Evolutionary conservation across 148 eudicot genomes (phyloP).

Genomic region (Camellia japonica): DNA sequence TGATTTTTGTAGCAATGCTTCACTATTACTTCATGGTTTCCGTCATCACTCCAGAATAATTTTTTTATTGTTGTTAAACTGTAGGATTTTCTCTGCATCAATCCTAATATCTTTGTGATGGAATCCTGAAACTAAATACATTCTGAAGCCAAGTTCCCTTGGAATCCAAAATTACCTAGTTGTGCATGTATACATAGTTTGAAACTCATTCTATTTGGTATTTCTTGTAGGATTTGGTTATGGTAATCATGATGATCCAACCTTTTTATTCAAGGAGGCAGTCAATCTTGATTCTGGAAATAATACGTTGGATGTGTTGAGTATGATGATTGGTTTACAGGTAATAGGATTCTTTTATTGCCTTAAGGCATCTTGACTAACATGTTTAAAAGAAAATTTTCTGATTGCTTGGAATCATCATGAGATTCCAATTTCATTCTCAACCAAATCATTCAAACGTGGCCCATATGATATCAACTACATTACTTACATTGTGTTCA

Average conservation of each 20-base stretch:
- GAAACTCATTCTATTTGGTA: slow-evolving; percentile 7
- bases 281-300: slow-evolving; percentile 35
- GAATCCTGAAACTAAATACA: slow-evolving; percentile 1
- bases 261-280: slow-evolving; percentile 32
- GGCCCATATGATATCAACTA: no score
- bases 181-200: slow-evolving; percentile 1
- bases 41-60: neutral
- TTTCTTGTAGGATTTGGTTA: slow-evolving; percentile 37
- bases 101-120: neutral
- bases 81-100: neutral
- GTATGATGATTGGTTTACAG: slow-evolving; percentile 56
- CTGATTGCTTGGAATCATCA: no score
- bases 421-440: no score
- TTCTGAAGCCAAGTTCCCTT: neutral
- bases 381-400: neutral
- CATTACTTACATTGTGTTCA: no score
- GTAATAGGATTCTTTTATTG: slow-evolving; percentile 13
- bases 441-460: no score
- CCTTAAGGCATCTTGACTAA: neutral
- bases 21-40: neutral
- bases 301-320: slow-evolving; percentile 44
- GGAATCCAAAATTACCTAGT: neutral
- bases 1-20: neutral
- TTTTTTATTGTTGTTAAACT: neutral
- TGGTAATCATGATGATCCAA: slow-evolving; percentile 50